Conservation (phyloP, 1,139 yeast species). For the Pichia sp. region DNA sequence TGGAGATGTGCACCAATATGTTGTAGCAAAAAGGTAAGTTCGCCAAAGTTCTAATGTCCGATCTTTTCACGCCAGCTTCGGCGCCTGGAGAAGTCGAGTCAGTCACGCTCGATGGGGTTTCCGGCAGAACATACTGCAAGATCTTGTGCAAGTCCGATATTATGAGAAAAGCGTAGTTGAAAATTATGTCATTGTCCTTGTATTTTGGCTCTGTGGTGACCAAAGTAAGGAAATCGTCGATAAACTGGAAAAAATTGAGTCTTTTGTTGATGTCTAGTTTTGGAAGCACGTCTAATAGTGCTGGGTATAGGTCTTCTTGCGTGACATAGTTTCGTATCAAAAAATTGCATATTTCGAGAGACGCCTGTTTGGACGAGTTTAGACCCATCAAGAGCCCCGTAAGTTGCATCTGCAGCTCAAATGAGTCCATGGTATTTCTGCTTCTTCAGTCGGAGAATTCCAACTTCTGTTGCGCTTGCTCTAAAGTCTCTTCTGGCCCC, state of each 20-base stretch:
- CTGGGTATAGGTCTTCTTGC: conserved; percentile 69
- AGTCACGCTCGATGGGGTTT: conserved; percentile 27
- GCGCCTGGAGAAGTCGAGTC: not conserved
- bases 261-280: conserved; percentile 55
- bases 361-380: conserved; percentile 57
- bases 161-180: conserved; percentile 42
- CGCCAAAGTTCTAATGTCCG: conserved; percentile 31
- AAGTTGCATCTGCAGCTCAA: conserved; percentile 71
- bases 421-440: conserved; percentile 53
- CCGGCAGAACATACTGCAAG: conserved; percentile 49
- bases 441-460: no score
- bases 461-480: no score
- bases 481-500: no score
- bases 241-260: conserved; percentile 62
- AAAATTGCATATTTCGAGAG: conserved; percentile 55
- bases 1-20: conserved; percentile 27
- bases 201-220: conserved; percentile 18
- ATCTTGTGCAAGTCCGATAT: conserved; percentile 43
- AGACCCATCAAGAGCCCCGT: conserved; percentile 55
- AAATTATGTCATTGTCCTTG: conserved; percentile 13
- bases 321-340: conserved; percentile 55
- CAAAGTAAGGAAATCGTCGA: conserved; percentile 53
- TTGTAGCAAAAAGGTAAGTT: conserved; percentile 46
- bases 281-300: conserved; percentile 63
- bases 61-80: not conserved